phyloP scores from a whole-genome alignment of 352 stramenopile species.

The Lagenidium giganteum region DNA sequence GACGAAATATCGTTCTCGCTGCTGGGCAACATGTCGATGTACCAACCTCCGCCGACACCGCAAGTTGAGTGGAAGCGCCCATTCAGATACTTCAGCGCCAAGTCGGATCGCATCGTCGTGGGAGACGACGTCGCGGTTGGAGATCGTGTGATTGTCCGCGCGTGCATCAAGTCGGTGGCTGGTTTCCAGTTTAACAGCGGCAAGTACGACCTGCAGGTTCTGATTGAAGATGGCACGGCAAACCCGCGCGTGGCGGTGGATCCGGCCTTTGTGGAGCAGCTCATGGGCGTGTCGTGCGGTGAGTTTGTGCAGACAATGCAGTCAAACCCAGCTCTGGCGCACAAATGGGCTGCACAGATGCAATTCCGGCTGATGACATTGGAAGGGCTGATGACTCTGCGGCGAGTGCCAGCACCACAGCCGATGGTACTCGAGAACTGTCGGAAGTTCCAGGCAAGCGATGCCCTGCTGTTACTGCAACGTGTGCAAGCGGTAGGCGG shows the following conservation, averaged over 20 bases:
- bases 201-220: conserved; percentile 60
- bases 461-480: too few species aligned
- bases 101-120: too few species aligned
- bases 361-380: conserved; percentile 79
- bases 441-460: too few species aligned
- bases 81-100: conserved; percentile 61
- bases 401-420: conserved; percentile 13
- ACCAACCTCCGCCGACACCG: not conserved
- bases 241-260: conserved; percentile 43
- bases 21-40: not conserved
- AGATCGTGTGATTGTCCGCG: too few species aligned
- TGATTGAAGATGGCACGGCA: conserved; percentile 73
- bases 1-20: conserved; percentile 19
- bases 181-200: conserved; percentile 77
- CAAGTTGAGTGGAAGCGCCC: conserved; percentile 18
- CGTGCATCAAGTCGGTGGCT: conserved; percentile 79
- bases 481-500: too few species aligned
- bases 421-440: too few species aligned
- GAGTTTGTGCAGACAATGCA: conserved; percentile 74
- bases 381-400: conserved; percentile 70
- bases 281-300: conserved; percentile 72
- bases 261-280: conserved; percentile 46
- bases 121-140: too few species aligned
- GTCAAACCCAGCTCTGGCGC: conserved; percentile 40
- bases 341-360: conserved; percentile 67